These are phyloP conservation scores for Schizonepeta tenuifolia DNA, from an alignment of 257 asterid species.

Conservation along the genomic window DNA sequence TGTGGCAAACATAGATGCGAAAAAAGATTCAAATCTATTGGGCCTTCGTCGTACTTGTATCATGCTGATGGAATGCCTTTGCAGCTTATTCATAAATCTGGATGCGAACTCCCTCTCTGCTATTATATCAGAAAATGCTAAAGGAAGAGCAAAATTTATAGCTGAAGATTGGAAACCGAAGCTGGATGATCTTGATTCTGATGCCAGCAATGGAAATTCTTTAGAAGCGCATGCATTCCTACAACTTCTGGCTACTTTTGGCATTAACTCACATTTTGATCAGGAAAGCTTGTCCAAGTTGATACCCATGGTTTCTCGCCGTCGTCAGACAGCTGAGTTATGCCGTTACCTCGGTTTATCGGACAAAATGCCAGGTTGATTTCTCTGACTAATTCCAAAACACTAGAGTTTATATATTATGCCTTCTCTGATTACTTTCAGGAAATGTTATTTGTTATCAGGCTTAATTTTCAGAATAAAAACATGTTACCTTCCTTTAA, in stretches of 20 bases:
- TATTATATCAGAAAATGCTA: constrained; percentile 56
- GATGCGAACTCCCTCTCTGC: constrained; percentile 42
- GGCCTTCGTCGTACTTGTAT: constrained; percentile 90
- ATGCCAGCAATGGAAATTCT: constrained; percentile 85
- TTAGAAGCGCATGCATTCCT: constrained; percentile 92
- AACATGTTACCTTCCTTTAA: neutral
- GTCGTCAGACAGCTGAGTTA: constrained; percentile 88
- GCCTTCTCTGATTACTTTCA: neutral
- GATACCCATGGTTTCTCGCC: constrained; percentile 94
- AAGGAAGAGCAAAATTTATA: constrained; percentile 68
- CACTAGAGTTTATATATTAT: neutral
- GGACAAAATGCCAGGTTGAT: constrained; percentile 84
- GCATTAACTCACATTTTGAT: constrained; percentile 71
- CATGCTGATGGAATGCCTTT: constrained; percentile 90
- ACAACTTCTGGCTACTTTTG: constrained; percentile 84
- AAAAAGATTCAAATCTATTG: constrained; percentile 66
- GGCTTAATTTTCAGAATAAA: neutral
- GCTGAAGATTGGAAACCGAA: constrained; percentile 90
- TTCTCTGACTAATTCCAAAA: constrained; percentile 15
- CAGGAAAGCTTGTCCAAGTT: constrained; percentile 70
- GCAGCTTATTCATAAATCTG: constrained; percentile 51
- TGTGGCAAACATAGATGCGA: constrained; percentile 58
- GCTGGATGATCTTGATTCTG: constrained; percentile 78
- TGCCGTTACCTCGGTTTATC: constrained; percentile 86
- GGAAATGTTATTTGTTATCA: neutral